Evolutionary conservation across 2,329 filamentous ascomycete genomes (phyloP).

Genomic region (Cordyceps cateniannulata): DNA sequence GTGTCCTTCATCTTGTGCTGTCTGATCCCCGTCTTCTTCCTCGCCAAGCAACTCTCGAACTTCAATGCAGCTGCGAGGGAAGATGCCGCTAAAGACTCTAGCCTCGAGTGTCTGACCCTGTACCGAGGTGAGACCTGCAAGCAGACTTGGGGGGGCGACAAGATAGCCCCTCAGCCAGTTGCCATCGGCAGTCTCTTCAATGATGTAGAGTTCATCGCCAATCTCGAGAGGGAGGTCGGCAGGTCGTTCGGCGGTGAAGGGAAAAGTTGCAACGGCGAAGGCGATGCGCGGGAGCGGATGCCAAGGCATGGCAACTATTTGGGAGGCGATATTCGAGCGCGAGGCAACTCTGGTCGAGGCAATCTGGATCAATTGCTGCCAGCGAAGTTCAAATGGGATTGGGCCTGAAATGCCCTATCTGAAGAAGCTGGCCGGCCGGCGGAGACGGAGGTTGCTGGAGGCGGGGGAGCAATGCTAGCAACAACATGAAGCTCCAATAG

Average conservation of each 20-base stretch:
- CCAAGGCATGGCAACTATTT: slow-evolving; percentile 70
- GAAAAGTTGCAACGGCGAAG: slow-evolving; percentile 94
- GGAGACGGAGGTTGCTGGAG: slow-evolving; percentile 9
- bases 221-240: slow-evolving; percentile 95
- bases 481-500: slow-evolving; percentile 12
- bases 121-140: slow-evolving; percentile 83
- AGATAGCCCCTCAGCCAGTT: slow-evolving; percentile 95
- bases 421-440: slow-evolving; percentile 1
- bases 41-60: slow-evolving; percentile 87
- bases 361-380: background rate
- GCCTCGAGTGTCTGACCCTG: slow-evolving; percentile 93
- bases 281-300: slow-evolving; percentile 93
- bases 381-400: background rate
- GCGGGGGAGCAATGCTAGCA: slow-evolving; percentile 1
- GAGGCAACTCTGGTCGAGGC: slow-evolving; percentile 12
- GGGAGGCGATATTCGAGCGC: background rate
- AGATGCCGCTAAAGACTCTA: slow-evolving; percentile 96
- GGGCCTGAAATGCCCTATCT: background rate
- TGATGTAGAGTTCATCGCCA: slow-evolving; percentile 97
- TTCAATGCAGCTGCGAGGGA: slow-evolving; percentile 90
- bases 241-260: slow-evolving; percentile 78
- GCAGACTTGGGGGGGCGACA: slow-evolving; percentile 84
- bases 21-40: slow-evolving; percentile 47
- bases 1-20: slow-evolving; percentile 29
- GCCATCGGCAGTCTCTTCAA: slow-evolving; percentile 88